Conservation (phyloP, 2,329 filamentous ascomycete genomes). For the Pezicula radicicola region DNA sequence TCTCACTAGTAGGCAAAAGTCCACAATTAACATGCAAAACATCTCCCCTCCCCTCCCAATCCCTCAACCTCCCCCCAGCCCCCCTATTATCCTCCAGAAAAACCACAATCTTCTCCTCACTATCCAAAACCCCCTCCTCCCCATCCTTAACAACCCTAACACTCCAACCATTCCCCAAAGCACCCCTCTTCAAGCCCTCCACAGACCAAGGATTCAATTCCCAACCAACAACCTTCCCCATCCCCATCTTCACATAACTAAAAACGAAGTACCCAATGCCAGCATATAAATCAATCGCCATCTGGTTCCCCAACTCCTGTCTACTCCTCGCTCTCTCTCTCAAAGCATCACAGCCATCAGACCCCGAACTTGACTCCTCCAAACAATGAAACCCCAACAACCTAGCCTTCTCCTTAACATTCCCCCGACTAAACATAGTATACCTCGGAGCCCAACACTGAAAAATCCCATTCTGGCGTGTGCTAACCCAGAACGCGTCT, state of each 20-base stretch:
- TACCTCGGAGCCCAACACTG: conserved; percentile 87
- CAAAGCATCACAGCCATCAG: no score
- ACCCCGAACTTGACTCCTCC: no score
- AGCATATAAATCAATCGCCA: conserved; percentile 78
- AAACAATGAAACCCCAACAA: conserved; percentile 52
- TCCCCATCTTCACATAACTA: conserved; percentile 69
- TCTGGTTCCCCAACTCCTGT: conserved; percentile 4
- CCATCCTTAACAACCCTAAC: conserved; percentile 48
- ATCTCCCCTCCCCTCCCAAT: conserved; percentile 21
- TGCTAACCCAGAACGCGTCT: conserved; percentile 73
- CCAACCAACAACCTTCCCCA: conserved; percentile 74
- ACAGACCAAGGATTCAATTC: conserved; percentile 88
- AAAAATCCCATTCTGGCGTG: conserved; percentile 73
- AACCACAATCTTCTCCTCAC: conserved; percentile 56
- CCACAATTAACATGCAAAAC: conserved; percentile 61
- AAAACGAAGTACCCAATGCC: conserved; percentile 95
- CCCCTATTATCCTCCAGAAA: conserved; percentile 68
- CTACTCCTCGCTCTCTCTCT: conserved; percentile 1
- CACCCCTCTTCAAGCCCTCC: conserved; percentile 77
- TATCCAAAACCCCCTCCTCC: conserved; percentile 36
- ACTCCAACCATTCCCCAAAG: conserved; percentile 64
- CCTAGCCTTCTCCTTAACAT: conserved; percentile 83
- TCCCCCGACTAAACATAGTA: conserved; percentile 94
- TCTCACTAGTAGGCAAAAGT: conserved; percentile 55
- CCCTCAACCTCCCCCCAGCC: conserved; percentile 19